Evolutionary conservation across 805 yeast species (phyloP).

Genomic region (Pichia thaimueangensis): DNA sequence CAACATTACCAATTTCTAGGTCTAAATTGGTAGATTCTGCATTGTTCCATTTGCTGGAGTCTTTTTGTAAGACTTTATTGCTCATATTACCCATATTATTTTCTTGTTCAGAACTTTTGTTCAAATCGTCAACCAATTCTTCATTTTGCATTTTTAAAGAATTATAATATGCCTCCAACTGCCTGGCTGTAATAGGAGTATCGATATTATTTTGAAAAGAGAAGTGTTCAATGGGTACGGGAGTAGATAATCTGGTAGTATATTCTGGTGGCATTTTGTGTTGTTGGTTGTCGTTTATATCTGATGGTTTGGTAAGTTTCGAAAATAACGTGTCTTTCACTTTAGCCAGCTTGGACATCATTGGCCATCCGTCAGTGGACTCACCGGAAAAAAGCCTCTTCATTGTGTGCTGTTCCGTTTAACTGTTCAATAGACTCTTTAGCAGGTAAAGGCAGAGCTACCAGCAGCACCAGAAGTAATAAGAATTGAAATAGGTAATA

Average conservation of each 20-base stretch:
- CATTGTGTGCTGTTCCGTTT: too few species aligned
- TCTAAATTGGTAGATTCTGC: slow-evolving; percentile 15
- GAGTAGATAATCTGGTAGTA: neutral
- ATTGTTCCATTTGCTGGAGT: slow-evolving; percentile 14
- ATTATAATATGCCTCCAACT: slow-evolving; percentile 24
- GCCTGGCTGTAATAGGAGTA: slow-evolving; percentile 22
- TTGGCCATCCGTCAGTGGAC: neutral
- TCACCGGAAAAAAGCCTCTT: neutral
- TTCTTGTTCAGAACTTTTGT: slow-evolving; percentile 2
- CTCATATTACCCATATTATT: neutral
- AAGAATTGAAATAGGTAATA: too few species aligned
- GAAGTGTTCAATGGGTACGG: neutral
- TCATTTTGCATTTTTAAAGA: slow-evolving; percentile 22
- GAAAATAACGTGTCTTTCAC: slow-evolving; percentile 12
- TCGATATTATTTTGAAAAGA: slow-evolving; percentile 1
- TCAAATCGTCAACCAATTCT: slow-evolving; percentile 15
- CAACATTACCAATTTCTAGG: neutral
- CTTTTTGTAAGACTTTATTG: slow-evolving; percentile 7
- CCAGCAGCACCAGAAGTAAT: too few species aligned
- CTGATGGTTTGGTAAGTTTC: slow-evolving; percentile 9
- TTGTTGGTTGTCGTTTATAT: slow-evolving; percentile 1
- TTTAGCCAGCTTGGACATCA: slow-evolving; percentile 18
- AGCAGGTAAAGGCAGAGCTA: too few species aligned
- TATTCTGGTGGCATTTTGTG: neutral
- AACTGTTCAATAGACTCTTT: too few species aligned